These are phyloP conservation scores for Plasmopara viticola DNA, from an alignment of 352 stramenopile species.

Conservation along the genomic window DNA sequence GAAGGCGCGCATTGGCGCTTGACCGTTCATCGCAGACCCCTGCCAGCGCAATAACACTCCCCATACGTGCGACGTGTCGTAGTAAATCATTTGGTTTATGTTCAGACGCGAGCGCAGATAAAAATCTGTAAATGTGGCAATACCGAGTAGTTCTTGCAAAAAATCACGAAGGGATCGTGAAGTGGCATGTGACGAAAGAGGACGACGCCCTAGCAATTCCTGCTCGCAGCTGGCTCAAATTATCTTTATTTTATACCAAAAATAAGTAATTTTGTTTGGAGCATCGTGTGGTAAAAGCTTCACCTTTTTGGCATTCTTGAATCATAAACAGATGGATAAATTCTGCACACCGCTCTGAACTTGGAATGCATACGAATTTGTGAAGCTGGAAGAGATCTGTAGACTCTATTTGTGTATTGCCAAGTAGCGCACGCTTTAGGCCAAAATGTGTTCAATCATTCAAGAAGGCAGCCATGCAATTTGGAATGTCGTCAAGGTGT, in stretches of 20 bases:
- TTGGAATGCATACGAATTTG: neutral
- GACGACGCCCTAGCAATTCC: neutral
- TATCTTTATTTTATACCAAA: too few species aligned
- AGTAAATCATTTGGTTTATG: constrained; percentile 63
- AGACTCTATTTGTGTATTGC: too few species aligned
- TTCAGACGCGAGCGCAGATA: constrained; percentile 3
- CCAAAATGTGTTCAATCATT: too few species aligned
- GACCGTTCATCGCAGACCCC: constrained; percentile 66
- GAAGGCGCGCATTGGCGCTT: constrained; percentile 51
- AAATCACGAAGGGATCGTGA: neutral
- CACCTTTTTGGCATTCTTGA: constrained; percentile 4
- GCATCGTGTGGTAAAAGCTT: neutral
- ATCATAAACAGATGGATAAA: constrained; percentile 13
- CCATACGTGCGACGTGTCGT: constrained; percentile 54
- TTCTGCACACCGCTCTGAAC: constrained; percentile 16
- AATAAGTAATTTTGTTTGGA: too few species aligned
- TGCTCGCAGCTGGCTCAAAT: neutral
- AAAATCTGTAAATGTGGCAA: constrained; percentile 10
- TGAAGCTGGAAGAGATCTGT: neutral
- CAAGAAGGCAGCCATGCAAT: too few species aligned
- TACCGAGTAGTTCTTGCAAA: neutral
- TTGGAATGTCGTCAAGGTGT: too few species aligned
- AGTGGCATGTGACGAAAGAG: neutral
- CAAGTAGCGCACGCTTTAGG: too few species aligned
- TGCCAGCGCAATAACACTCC: constrained; percentile 61